Percentiles rank a stretch among this genome's conserved stretches.
These are phyloP conservation scores for Colletotrichum euphorbiae DNA, from an alignment of 2,329 filamentous ascomycete genomes.

Conservation along the genomic window DNA sequence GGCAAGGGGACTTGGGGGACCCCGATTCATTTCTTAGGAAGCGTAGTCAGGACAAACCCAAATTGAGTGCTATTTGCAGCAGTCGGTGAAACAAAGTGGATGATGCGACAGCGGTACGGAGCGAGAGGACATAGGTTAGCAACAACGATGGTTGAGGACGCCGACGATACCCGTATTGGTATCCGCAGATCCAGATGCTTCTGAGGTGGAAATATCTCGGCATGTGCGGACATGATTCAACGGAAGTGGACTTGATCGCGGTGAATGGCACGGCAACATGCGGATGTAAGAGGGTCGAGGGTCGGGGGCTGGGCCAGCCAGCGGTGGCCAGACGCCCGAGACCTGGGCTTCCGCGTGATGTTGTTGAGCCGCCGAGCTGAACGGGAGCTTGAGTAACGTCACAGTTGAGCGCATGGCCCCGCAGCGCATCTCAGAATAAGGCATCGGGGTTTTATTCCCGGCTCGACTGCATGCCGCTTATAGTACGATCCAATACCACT, in stretches of 20 bases:
- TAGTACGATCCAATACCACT: neutral
- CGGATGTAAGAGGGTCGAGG: slow-evolving; percentile 16
- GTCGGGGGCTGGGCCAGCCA: neutral
- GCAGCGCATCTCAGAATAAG: slow-evolving; percentile 2
- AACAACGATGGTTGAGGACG: neutral
- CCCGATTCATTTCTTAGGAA: slow-evolving; percentile 35
- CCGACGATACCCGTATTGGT: neutral
- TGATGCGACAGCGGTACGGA: neutral
- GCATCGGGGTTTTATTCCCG: slow-evolving; percentile 13
- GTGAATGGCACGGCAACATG: slow-evolving; percentile 13
- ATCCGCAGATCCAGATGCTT: neutral
- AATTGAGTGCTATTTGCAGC: slow-evolving; percentile 23
- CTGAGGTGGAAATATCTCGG: neutral
- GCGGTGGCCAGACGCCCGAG: neutral
- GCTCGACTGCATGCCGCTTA: slow-evolving; percentile 15
- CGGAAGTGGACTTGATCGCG: neutral
- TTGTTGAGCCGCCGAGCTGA: neutral
- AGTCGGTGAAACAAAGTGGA: no score
- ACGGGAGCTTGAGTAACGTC: slow-evolving; percentile 16
- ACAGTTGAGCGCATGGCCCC: neutral
- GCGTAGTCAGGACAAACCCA: slow-evolving; percentile 30
- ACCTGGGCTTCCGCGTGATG: neutral
- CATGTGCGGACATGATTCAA: neutral
- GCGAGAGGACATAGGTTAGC: no score
- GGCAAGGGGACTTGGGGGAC: slow-evolving; percentile 34